Evolutionary conservation across 257 asterid genomes (phyloP).

Genomic region (Petunia secreta): DNA sequence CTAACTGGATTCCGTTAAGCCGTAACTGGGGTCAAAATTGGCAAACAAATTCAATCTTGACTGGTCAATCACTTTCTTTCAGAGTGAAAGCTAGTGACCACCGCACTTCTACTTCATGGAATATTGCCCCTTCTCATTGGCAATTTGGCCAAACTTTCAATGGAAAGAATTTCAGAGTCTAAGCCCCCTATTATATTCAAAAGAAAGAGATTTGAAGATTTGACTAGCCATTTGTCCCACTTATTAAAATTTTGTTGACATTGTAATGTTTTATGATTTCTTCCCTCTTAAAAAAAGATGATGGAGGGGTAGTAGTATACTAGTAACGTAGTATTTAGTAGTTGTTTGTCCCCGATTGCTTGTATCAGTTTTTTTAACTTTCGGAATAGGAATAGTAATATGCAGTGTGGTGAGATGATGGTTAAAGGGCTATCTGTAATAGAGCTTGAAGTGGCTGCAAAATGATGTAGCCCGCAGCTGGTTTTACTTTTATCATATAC

Average conservation of each 20-base stretch:
- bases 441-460: constrained; percentile 33
- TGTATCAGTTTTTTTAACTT: background rate
- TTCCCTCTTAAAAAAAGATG: background rate
- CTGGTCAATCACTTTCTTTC: constrained; percentile 39
- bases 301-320: background rate
- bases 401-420: background rate
- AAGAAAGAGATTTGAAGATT: background rate
- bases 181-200: background rate
- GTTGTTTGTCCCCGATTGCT: constrained; percentile 13
- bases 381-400: background rate
- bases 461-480: constrained; percentile 33
- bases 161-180: constrained; percentile 37
- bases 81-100: constrained; percentile 40
- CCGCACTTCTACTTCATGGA: constrained; percentile 44
- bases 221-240: background rate
- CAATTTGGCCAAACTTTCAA: constrained; percentile 45
- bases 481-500: background rate
- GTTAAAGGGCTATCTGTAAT: constrained; percentile 1
- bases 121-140: constrained; percentile 38
- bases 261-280: background rate
- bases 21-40: constrained; percentile 47
- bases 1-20: constrained; percentile 37
- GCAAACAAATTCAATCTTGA: constrained; percentile 32
- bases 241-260: background rate
- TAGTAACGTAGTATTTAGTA: constrained; percentile 34